Evolutionary conservation across 2,329 filamentous ascomycete genomes (phyloP), one percentile per base, ranked within the genome.

Genomic region (Paraphaeosphaeria minitans): DNA sequence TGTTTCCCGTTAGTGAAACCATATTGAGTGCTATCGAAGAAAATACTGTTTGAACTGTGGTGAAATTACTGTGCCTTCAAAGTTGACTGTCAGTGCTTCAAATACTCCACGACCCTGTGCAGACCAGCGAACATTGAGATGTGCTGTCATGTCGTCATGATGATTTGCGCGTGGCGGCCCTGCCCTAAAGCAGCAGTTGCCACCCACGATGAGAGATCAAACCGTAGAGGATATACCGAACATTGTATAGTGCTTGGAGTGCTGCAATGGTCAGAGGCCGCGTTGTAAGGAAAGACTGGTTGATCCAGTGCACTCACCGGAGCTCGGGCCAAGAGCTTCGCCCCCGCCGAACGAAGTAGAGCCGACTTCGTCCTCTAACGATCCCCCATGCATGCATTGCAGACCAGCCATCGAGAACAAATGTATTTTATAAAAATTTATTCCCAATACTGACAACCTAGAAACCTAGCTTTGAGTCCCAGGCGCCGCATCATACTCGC

Each of bases 1-100:
- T 79, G 65, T 79, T 78, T 53, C 68, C 65, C 13, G 55, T 62
- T 24, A 69, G 31, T 14, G 39, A 39, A 4, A 35, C 29, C 52
- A 55, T 59, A 12, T 19, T 53, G 4, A 3, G 21, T 4, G 21
- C 10, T 6, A 29, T 39, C 13, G n/a, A 2, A 21, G 27, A 13
- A 16, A 19, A 27, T 13, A 27, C 2, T 27, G 13, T 22, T 55
- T 6, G 21, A 41, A 21, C 5, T 24, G 16, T n/a, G 31, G 37
- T 19, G 2, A 4, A n/a, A 47, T 27, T 31, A n/a, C 19, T 12
- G n/a, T 41, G 48, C 39, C 2, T 7, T 21, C 2, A 8, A 21
- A 14, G 29, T n/a, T 12, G 27, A 13, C 13, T 42, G 43, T 48
- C 21, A 49, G 21, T 29, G 7, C 19, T 48, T 22, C 3, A 48